Conservation (phyloP, 768 basidiomycete species). For the Strobilomyces dryophilus region DNA sequence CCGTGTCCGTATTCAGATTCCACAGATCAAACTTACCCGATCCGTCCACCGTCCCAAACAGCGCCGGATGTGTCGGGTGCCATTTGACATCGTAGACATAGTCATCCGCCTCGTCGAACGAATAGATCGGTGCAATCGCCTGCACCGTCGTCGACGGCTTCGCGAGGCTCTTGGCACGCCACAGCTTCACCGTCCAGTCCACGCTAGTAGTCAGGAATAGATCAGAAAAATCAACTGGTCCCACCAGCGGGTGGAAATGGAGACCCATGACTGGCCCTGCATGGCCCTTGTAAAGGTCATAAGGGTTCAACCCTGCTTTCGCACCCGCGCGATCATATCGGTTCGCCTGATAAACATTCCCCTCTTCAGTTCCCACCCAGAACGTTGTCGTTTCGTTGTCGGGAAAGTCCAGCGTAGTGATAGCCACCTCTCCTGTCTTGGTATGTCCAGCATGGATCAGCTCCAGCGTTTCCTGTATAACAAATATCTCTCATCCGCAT, state of each 20-base stretch:
- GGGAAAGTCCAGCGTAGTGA: conserved; percentile 91
- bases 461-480: conserved; percentile 82
- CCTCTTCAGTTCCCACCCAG: conserved; percentile 98
- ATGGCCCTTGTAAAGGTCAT: conserved; percentile 91
- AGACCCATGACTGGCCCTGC: conserved; percentile 91
- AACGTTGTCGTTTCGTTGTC: conserved; percentile 96
- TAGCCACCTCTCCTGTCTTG: conserved; percentile 95
- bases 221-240: conserved; percentile 93
- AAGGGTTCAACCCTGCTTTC: conserved; percentile 92
- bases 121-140: conserved; percentile 72
- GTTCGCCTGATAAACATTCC: conserved; percentile 94
- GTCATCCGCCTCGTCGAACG: conserved; percentile 97
- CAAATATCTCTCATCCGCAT: neutral
- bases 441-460: conserved; percentile 86
- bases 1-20: conserved; percentile 96
- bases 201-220: conserved; percentile 89
- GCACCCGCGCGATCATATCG: conserved; percentile 95
- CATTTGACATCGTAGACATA: conserved; percentile 99
- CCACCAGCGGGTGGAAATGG: conserved; percentile 89
- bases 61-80: conserved; percentile 93
- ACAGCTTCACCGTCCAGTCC: conserved; percentile 98
- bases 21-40: conserved; percentile 95
- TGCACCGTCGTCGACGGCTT: conserved; percentile 61
- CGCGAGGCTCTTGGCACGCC: conserved; percentile 77
- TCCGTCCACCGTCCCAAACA: conserved; percentile 93